Base-by-base conservation (phyloP, 2,329 filamentous ascomycete species). In the Tolypocladium guangdongense region DNA sequence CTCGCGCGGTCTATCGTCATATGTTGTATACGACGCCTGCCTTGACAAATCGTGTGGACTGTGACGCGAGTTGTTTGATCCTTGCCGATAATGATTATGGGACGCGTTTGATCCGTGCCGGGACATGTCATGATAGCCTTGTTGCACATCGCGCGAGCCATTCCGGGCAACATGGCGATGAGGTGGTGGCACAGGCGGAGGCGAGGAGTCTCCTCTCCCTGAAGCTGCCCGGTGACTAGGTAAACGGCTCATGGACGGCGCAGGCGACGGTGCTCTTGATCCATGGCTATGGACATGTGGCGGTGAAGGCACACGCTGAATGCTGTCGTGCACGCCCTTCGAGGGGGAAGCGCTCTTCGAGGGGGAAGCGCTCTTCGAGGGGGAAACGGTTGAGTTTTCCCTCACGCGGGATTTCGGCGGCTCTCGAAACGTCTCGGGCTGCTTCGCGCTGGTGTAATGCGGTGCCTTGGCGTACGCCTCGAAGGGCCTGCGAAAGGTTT, bases 181-280 rank as follows among this genome's bases (percentile, higher is more conserved):
- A 7, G 91, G 90, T 10, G 86, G 86, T 0, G 91, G 90, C 2
- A 90, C 84, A 2, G 90, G 90, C 8, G 90, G 90, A 20, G 90
- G 88, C 10, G 87, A 86, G 22, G 81, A 82, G 41, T 80, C 78
- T 38, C 73, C 71, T 46, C 75, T 67, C 22, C 71, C 63, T 54
- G 65, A 55, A 16, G 57, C 60, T 18, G 54, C 56, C 37, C 57
- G 55, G 32, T 60, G 62, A 52, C 62, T 63, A 6, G 59, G 59
- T 32, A 57, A 54, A 43, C 61, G 61, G 41, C 54, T 58, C 30
- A 63, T 50, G 2, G 58, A 55, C 2, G 59, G 56, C 22, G 57
- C 57, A 18, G 60, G 60, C 27, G 60, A 68, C 4, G 56, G 63
- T 12, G 72, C 74, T 43, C 67, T 63, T 6, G 61, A 62, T 20